Conservation (phyloP, 148 eudicot genomes). For the Fallopia convolvulus region DNA sequence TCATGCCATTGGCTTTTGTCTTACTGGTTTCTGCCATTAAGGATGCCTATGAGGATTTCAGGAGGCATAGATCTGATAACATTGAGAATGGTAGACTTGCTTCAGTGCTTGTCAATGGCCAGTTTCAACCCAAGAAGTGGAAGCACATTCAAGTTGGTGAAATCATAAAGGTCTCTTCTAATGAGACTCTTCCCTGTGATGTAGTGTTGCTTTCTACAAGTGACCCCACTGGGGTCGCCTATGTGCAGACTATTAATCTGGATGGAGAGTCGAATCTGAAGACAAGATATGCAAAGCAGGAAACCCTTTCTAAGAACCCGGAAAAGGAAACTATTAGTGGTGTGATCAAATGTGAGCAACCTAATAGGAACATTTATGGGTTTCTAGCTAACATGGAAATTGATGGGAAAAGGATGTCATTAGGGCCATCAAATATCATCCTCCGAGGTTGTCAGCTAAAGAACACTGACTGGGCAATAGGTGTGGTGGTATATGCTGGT, state of each 20-base stretch:
- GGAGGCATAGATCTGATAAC: constrained; percentile 72
- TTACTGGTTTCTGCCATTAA: constrained; percentile 80
- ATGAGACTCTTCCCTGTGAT: constrained; percentile 89
- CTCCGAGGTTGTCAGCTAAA: constrained; percentile 95
- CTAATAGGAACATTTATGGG: constrained; percentile 92
- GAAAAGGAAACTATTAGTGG: constrained; percentile 65
- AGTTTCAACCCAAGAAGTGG: constrained; percentile 70
- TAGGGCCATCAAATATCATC: constrained; percentile 94
- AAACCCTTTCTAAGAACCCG: constrained; percentile 56
- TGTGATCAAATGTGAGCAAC: constrained; percentile 85
- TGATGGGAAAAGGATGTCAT: constrained; percentile 82
- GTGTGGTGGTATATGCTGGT: constrained; percentile 90
- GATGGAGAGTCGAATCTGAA: constrained; percentile 97
- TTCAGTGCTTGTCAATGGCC: constrained; percentile 44
- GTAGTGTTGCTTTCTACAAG: constrained; percentile 88
- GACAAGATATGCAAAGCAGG: constrained; percentile 96
- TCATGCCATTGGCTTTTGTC: constrained; percentile 84
- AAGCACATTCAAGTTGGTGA: constrained; percentile 86
- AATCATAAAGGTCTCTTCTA: constrained; percentile 61
- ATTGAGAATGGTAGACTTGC: constrained; percentile 81
- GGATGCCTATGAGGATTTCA: constrained; percentile 91
- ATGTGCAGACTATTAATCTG: constrained; percentile 87
- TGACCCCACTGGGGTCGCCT: constrained; percentile 96
- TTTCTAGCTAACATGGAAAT: constrained; percentile 86
- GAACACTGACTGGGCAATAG: constrained; percentile 85